Evolutionary conservation across 441 rosid species (phyloP).

Genomic region (Aquilaria agallochum): DNA sequence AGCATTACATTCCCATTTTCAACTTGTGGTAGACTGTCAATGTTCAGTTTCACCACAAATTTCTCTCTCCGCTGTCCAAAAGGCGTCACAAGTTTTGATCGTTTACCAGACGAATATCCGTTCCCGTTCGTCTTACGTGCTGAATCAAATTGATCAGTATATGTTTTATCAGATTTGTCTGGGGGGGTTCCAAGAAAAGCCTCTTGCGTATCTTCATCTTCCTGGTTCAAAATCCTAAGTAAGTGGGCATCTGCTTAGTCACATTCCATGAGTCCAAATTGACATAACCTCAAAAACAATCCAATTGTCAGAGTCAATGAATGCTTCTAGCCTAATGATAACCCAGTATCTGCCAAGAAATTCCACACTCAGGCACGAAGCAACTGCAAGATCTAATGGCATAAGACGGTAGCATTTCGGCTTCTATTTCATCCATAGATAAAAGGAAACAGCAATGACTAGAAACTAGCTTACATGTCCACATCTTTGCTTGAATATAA

Average conservation of each 20-base stretch:
- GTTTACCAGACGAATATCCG: conserved; percentile 64
- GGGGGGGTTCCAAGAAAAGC: conserved; percentile 60
- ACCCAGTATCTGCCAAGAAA: no score
- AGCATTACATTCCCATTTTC: conserved; percentile 35
- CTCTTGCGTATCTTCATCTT: conserved; percentile 47
- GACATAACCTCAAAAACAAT: background rate
- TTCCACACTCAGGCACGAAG: background rate
- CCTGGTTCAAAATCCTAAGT: conserved; percentile 66
- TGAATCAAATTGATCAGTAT: conserved; percentile 49
- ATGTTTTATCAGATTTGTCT: conserved; percentile 32
- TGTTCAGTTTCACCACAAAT: conserved; percentile 61
- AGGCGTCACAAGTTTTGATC: conserved; percentile 64
- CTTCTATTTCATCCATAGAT: background rate
- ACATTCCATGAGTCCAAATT: conserved; percentile 6
- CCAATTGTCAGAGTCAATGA: background rate
- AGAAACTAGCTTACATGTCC: conserved; percentile 61
- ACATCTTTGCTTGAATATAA: conserved; percentile 84
- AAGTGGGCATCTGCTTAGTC: background rate
- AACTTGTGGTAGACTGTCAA: conserved; percentile 36
- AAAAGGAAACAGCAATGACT: background rate
- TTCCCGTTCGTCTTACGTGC: conserved; percentile 34
- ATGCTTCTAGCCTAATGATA: no score
- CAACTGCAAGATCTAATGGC: background rate
- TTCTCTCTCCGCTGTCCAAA: conserved; percentile 72
- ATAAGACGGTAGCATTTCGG: no score